phyloP scores from a whole-genome alignment of 805 yeast genomes.

The Candida corydali region DNA sequence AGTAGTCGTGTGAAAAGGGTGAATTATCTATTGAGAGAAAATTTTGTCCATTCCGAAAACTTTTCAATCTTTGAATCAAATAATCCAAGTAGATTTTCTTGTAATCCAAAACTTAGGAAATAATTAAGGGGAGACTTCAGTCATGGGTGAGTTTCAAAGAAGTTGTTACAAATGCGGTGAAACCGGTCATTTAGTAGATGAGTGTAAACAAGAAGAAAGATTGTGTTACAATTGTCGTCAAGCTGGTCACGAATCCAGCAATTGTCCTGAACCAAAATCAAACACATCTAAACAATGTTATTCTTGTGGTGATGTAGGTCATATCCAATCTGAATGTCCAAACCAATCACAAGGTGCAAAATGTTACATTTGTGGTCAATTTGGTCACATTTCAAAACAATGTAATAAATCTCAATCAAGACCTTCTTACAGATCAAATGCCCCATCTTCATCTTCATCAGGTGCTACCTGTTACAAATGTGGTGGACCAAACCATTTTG shows the following conservation, averaged over 20 bases:
- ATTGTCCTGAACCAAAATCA: conserved; percentile 86
- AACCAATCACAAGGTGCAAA: conserved; percentile 61
- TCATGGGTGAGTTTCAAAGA: conserved; percentile 53
- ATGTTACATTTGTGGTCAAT: conserved; percentile 57
- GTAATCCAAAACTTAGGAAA: too few relatives aligned
- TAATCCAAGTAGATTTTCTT: too few relatives aligned
- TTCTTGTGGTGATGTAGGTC: conserved; percentile 90
- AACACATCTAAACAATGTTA: conserved; percentile 84
- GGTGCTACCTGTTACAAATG: conserved; percentile 76
- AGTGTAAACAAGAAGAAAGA: conserved; percentile 79
- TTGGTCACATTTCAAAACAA: conserved; percentile 80
- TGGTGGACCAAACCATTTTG: conserved; percentile 91
- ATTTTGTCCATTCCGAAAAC: neutral
- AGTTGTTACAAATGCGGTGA: conserved; percentile 92
- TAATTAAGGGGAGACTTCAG: conserved; percentile 4
- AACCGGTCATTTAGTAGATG: conserved; percentile 86
- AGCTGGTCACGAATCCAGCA: conserved; percentile 85
- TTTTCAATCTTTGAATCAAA: too few relatives aligned
- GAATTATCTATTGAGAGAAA: neutral
- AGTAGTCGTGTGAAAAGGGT: neutral
- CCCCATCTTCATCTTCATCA: conserved; percentile 5
- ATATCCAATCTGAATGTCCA: conserved; percentile 81
- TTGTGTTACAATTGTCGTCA: conserved; percentile 90
- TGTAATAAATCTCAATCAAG: conserved; percentile 44
- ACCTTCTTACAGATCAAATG: conserved; percentile 4